A percentile compares a stretch with the other conserved stretches of the same genome.
Conservation (phyloP, 495 filamentous ascomycete genomes). For the Aspergillus diversus region DNA sequence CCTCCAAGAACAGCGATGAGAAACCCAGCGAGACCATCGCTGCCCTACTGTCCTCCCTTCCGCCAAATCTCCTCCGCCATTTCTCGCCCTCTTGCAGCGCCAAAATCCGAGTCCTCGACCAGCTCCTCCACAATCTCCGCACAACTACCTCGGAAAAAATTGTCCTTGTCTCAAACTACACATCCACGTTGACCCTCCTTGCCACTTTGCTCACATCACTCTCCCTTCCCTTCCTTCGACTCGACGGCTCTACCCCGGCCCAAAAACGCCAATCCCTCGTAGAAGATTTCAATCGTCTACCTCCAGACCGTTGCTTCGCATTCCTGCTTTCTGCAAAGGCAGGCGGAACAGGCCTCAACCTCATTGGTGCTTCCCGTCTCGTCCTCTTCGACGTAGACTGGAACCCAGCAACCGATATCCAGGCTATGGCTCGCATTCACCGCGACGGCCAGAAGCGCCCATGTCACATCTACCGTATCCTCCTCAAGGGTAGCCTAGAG, state of each 20-base stretch:
- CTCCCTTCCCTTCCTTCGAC: slow-evolving; percentile 67
- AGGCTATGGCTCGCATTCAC: slow-evolving; percentile 87
- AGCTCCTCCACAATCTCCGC: slow-evolving; percentile 64
- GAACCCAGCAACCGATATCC: slow-evolving; percentile 80
- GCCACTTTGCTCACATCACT: slow-evolving; percentile 65
- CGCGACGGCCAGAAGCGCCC: slow-evolving; percentile 74
- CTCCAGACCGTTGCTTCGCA: slow-evolving; percentile 62
- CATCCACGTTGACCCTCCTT: slow-evolving; percentile 73
- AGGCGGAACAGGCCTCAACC: slow-evolving; percentile 75
- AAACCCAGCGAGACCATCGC: slow-evolving; percentile 43
- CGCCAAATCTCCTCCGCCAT: slow-evolving; percentile 59
- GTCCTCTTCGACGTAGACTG: slow-evolving; percentile 83
- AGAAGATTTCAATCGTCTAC: slow-evolving; percentile 72
- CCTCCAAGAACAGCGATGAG: slow-evolving; percentile 44
- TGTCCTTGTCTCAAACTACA: slow-evolving; percentile 83
- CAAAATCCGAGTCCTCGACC: slow-evolving; percentile 74
- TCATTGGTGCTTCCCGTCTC: slow-evolving; percentile 76
- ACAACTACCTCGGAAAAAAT: slow-evolving; percentile 71
- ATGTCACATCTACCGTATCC: slow-evolving; percentile 74
- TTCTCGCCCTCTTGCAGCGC: slow-evolving; percentile 63
- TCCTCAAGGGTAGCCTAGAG: slow-evolving; percentile 74
- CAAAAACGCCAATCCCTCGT: slow-evolving; percentile 74
- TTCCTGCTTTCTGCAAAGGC: slow-evolving; percentile 82
- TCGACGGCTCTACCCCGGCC: slow-evolving; percentile 73
- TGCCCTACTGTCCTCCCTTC: slow-evolving; percentile 60